Evolutionary conservation across 2,329 filamentous ascomycete genomes (phyloP), one percentile per base, ranked within the genome.

Genomic region (Aspergillus chevalieri): DNA sequence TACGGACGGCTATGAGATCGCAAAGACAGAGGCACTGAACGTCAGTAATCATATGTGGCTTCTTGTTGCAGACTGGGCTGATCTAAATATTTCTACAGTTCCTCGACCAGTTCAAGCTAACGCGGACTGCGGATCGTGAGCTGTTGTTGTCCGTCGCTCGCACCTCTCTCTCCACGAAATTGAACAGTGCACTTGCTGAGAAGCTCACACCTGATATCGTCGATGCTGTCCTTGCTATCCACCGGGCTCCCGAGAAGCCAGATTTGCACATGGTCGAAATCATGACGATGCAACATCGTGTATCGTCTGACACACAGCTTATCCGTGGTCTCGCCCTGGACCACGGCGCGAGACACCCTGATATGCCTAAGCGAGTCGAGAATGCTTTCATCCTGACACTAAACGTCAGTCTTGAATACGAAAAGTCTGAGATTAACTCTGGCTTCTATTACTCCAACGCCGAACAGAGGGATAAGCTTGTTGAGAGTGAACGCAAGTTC

Each of bases 221-320:
- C 65, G 93, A 98, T 68, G 88, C 93, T 52, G 93, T 98, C 44
- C 84, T 98, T 50, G 83, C 93, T 57, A 98, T 98, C 69, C 91
- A 96, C 77, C 81, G 90, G 69, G 78, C 88, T 15, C 89, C 89
- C 22, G 84, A 83, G 55, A 97, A 97, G 77, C 94, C 94, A 49
- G 93, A 98, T 74, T 74, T 98, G 65, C 92, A 97, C 78, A 98
- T 98, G 93, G 81, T 98, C 59, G 93, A 98, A 74, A 97, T 98
- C 64, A 98, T 98, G 93, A 97, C 95, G 71, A 97, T 98, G 92
- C 93, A 98, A 76, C 93, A 98, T 77, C 87, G 92, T 61, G 90
- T 89, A 47, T 91, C 92, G 51, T 89, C 93, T 28, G 93, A 98
- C 71, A 98, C 93, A 50, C 90, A 95, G 72, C 83, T 98, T 52